Evolutionary conservation across 2,329 filamentous ascomycete species (phyloP).

Genomic region (Tetracladium maxilliforme): DNA sequence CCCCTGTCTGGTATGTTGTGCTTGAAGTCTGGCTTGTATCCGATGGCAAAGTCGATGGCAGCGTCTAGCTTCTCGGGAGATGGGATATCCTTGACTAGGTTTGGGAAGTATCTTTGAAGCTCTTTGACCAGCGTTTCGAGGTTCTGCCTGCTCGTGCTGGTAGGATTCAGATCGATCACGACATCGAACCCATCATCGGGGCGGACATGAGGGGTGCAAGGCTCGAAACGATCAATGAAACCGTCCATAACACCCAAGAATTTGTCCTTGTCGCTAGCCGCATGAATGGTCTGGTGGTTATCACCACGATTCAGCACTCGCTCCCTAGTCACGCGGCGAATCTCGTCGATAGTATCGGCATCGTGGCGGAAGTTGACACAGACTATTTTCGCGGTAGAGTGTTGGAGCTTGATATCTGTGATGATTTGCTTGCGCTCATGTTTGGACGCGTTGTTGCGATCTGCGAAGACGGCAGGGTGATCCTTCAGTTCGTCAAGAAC

Average conservation of each 20-base stretch:
- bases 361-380: conserved; percentile 84
- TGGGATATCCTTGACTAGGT: conserved; percentile 58
- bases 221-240: conserved; percentile 77
- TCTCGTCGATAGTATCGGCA: conserved; percentile 46
- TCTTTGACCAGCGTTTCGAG: conserved; percentile 63
- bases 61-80: conserved; percentile 59
- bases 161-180: conserved; percentile 72
- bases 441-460: conserved; percentile 84
- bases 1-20: conserved; percentile 54
- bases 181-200: conserved; percentile 76
- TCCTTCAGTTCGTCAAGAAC: conserved; percentile 50
- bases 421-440: conserved; percentile 84
- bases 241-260: conserved; percentile 89
- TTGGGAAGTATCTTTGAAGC: conserved; percentile 65
- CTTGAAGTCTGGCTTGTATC: conserved; percentile 63
- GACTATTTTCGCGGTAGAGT: conserved; percentile 56
- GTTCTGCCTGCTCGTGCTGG: conserved; percentile 66
- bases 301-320: conserved; percentile 78
- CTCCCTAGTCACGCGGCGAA: conserved; percentile 60
- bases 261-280: conserved; percentile 56
- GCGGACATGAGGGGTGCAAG: conserved; percentile 45
- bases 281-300: conserved; percentile 96
- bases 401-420: conserved; percentile 51
- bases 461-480: conserved; percentile 66
- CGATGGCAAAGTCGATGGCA: conserved; percentile 62